Base-by-base conservation (phyloP, 306 rosid genomes). In the Crotalaria pallida region DNA sequence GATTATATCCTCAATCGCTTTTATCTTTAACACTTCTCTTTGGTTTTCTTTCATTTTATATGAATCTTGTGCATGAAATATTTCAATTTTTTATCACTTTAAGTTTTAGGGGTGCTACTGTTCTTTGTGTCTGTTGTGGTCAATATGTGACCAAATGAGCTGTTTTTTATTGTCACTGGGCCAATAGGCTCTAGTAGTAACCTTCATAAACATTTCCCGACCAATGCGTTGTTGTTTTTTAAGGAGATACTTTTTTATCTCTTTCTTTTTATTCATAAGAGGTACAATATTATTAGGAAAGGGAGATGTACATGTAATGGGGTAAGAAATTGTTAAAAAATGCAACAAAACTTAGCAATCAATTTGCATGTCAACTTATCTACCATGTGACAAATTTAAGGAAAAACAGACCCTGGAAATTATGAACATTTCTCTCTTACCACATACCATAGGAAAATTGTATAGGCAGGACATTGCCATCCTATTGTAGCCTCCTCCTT, bases 1-100 rank as follows among this genome's bases (percentile, higher is more conserved):
- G 98, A 65, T 75, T 38, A 3, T 69, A 40, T 50, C 41, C 60
- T 71, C 27, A 27, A 21, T 49, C 65, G 15, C 16, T 68, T 51
- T 13, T 51, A 19, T 78, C 49, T 38, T 45, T 22, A 1, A 29
- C 24, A 21, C 13, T 26, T 52, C 36, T 43, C 16, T 21, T 27
- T 67, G 8, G 19, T 67, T 61, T 47, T 47, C 16, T 59, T 65
- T 58, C 22, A 10, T 69, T 49, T 74, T 74, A 3, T 40, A 4
- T 73, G 57, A 50, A n/a, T 70, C 50, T 41, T 69, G 50, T 71
- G 55, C 15, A 3, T 56, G 60, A 67, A 75, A 48, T 64, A 59
- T 69, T 71, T 58, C 71, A 70, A 50, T 41, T 41, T 10, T 41
- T 56, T 60, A n/a, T 53, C 10, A 18, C 53, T n/a, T n/a, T 40